These are phyloP conservation scores for Pisolithus thermaeus DNA, from an alignment of 1,284 basidiomycete genomes.

Conservation along the genomic window DNA sequence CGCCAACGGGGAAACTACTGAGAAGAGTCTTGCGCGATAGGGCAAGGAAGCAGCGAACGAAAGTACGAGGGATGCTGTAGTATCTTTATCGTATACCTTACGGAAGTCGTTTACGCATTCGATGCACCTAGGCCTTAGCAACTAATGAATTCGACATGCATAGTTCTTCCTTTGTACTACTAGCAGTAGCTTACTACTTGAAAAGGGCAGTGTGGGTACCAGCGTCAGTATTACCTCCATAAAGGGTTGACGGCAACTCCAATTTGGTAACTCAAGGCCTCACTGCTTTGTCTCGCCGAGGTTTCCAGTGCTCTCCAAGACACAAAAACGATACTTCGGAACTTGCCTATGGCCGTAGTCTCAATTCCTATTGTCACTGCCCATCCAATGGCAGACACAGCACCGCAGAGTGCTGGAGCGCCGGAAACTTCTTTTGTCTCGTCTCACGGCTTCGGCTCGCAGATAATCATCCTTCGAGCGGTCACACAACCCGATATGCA, in stretches of 20 bases:
- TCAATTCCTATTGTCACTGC: background rate
- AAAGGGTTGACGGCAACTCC: background rate
- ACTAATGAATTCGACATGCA: too few relatives aligned
- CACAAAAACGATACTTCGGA: background rate
- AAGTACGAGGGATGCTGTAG: background rate
- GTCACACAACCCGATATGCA: background rate
- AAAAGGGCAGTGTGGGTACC: background rate
- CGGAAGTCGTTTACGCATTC: background rate
- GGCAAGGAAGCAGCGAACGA: constrained; percentile 32
- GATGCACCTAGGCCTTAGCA: too few relatives aligned
- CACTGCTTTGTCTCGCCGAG: background rate
- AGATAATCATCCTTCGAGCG: background rate
- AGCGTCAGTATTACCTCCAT: background rate
- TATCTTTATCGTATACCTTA: background rate
- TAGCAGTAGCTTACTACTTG: background rate
- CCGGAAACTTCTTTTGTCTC: constrained; percentile 10
- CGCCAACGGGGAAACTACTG: constrained; percentile 54
- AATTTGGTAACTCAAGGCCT: background rate
- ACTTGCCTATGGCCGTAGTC: background rate
- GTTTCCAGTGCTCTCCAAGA: background rate
- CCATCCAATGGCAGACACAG: constrained; percentile 9
- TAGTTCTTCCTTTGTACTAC: too few relatives aligned
- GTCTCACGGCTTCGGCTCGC: constrained; percentile 6
- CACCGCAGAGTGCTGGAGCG: constrained; percentile 8
- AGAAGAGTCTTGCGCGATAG: constrained; percentile 50